Conservation (phyloP, 1,139 yeast species). For the Geotrichum aggregatum region DNA sequence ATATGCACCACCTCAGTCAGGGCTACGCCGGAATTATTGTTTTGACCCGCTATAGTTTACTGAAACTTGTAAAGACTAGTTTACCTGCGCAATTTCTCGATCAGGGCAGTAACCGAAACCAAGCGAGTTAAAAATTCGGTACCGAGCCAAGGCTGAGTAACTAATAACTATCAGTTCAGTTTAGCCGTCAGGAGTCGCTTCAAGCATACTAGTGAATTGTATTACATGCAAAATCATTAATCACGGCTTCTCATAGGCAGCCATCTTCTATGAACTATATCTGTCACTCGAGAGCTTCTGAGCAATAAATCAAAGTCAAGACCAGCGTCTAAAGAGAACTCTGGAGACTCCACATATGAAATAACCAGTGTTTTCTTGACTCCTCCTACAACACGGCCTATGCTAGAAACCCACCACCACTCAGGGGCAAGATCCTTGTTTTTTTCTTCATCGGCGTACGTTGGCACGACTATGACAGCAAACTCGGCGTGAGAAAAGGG, state of each 20-base stretch:
- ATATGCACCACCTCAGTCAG: too few species aligned
- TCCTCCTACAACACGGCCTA: slow-evolving; percentile 78
- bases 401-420: slow-evolving; percentile 63
- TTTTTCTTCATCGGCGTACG: slow-evolving; percentile 35
- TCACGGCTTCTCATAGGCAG: slow-evolving; percentile 78
- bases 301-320: slow-evolving; percentile 40
- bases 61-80: too few species aligned
- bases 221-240: slow-evolving; percentile 33
- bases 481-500: slow-evolving; percentile 93
- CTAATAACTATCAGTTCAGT: too few species aligned
- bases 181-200: too few species aligned
- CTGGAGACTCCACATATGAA: slow-evolving; percentile 58
- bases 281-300: slow-evolving; percentile 38
- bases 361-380: slow-evolving; percentile 76
- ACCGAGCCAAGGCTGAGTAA: background rate
- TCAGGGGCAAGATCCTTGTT: slow-evolving; percentile 34
- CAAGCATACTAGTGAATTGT: background rate
- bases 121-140: too few species aligned
- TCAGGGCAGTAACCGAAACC: too few species aligned
- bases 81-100: too few species aligned
- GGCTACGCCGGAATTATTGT: too few species aligned
- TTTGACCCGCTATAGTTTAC: too few species aligned
- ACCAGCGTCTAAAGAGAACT: slow-evolving; percentile 25
- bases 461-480: slow-evolving; percentile 52
- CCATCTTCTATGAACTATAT: slow-evolving; percentile 74